Evolutionary conservation across 352 stramenopile genomes (phyloP).

Genomic region (Globisporangium sylvaticum): DNA sequence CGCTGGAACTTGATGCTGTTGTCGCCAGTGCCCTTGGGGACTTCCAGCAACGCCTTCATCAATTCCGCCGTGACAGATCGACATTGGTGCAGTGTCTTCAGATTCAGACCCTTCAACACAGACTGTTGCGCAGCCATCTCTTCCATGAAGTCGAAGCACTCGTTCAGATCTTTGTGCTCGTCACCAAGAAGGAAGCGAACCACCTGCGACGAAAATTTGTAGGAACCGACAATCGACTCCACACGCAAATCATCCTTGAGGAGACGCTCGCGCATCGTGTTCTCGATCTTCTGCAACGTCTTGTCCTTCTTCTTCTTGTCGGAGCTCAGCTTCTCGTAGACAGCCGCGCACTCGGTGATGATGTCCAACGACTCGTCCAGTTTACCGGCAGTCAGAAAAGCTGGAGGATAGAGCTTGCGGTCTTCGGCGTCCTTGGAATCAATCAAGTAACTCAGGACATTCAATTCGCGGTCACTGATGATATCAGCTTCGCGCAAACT

Average conservation of each 20-base stretch:
- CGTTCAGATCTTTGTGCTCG: conserved; percentile 78
- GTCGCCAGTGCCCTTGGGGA: conserved; percentile 68
- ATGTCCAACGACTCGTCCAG: conserved; percentile 87
- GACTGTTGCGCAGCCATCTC: conserved; percentile 73
- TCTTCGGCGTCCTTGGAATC: conserved; percentile 72
- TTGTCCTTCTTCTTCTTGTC: conserved; percentile 91
- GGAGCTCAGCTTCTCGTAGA: conserved; percentile 80
- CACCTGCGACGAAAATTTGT: conserved; percentile 86
- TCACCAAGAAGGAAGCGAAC: conserved; percentile 76
- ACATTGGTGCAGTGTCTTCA: conserved; percentile 75
- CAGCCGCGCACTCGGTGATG: conserved; percentile 65
- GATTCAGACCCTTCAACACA: conserved; percentile 78
- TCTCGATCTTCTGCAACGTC: conserved; percentile 83
- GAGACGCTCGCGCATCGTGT: conserved; percentile 77
- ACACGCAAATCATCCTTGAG: conserved; percentile 83
- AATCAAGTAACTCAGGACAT: conserved; percentile 85
- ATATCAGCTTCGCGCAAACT: conserved; percentile 81
- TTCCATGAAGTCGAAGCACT: conserved; percentile 86
- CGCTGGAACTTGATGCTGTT: conserved; percentile 88
- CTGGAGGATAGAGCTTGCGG: conserved; percentile 79
- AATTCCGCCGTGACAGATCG: conserved; percentile 62
- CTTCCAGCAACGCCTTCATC: conserved; percentile 85
- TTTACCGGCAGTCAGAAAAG: conserved; percentile 82
- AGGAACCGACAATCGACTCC: conserved; percentile 77
- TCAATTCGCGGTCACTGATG: conserved; percentile 81